Base-by-base conservation (phyloP, 2,329 filamentous ascomycete genomes). In the Bipolaris victoriae region DNA sequence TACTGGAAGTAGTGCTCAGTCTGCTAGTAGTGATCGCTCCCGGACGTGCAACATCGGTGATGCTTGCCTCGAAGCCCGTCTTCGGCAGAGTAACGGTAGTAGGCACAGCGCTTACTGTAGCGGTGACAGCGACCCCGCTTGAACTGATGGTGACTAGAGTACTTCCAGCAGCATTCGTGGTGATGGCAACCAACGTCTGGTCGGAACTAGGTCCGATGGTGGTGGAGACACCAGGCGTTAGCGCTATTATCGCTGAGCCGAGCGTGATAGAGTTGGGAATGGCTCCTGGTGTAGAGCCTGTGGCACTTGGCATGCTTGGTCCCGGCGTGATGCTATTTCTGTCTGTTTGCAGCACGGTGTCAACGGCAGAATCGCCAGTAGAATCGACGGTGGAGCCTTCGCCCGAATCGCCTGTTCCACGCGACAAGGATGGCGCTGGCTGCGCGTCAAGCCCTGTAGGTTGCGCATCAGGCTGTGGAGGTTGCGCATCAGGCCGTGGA, bases 141-240 rank as follows among this genome's bases (percentile, higher is more conserved):
- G 68, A 68, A 50, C 65, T 68, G 16, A 73, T 51, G 2, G 67
- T 63, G 7, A 73, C 61, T 3, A 72, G 51, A 0, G 69, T 72
- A 13, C 68, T 64, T 16, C 69, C 69, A 9, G 55, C 52, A n/a
- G 33, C 39, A 43, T 72, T 58, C 3, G 70, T 72, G 5, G 62
- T 62, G 6, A 74, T 58, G 5, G 56, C 66, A 13, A 75, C 46
- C 22, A 66, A 61, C 1, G 70, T 73, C 1, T 63, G 58, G 13
- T 44, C 24, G 22, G 31, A 31, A 15, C 58, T 45, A 20, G 60
- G 43, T 13, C 64, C 67, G 3, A 75, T 33, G 4, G 58, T 64
- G 7, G 68, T 72, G 0, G 70, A 70, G 3, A 74, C 57, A 22
- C 71, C 71, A 22, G 64, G 65, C 5, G 69, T 67, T 13, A 74